Evolutionary conservation across 768 basidiomycete species (phyloP), one percentile per base, ranked within the genome.

Genomic region (Lentinus brumalis): DNA sequence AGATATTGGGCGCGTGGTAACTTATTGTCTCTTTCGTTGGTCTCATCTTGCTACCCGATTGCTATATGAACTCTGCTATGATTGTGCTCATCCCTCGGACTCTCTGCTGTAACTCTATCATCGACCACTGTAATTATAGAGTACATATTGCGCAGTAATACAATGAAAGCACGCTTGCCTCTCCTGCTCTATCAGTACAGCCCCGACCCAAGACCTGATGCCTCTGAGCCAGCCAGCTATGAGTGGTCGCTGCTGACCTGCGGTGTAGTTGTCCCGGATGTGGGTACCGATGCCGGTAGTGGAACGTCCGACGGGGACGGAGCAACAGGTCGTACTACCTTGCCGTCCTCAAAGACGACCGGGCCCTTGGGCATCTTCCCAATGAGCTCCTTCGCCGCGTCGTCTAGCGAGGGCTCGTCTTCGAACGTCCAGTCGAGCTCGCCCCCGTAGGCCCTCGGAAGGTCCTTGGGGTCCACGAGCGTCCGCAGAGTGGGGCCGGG

Each of bases 361-460:
- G 87, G 81, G 1, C 87, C 88, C 62, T 75, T 80, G 3, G 89
- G 88, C 76, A 87, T 68, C 56, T 67, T 74, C 47, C 76, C 77
- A 2, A 90, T 69, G 3, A 74, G 75, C 35, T 72, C 71, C 61
- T 75, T 79, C 5, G 85, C 74, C 6, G 77, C 80, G 6, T 79
- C 76, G 67, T 93, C 92, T 9, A 92, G 76, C 31, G 69, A 72
- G 2, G 92, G 91, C 45, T 83, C 83, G 56, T 89, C 84, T 64
- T 83, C 83, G 52, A 82, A 94, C 40, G 76, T 75, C 86, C 88
- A 95, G 10, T 84, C 83, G 32, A 94, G 76, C 50, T 82, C 76
- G 5, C 93, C 93, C 3, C 92, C 93, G 69, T 93, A 95, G 16
- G 74, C 73, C 53, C 78, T 80, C 0, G 93, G 93, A 18, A 95